A percentile compares a stretch with the other conserved stretches of the same genome.
phyloP scores from a whole-genome alignment of 768 basidiomycete species.

The Tricholoma sp. region DNA sequence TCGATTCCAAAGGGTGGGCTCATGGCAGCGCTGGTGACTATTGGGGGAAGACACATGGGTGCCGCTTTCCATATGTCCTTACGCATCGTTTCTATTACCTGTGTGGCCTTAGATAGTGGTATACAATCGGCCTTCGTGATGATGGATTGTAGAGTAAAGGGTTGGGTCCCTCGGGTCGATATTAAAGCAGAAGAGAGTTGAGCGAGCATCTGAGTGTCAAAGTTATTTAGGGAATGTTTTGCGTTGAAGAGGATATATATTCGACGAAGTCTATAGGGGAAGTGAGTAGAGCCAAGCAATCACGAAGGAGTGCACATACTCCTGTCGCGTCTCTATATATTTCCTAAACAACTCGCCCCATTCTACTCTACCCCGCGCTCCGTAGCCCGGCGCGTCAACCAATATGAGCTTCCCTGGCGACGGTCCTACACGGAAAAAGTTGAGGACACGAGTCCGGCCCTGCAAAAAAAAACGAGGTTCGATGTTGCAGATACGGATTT shows the following conservation, averaged over 20 bases:
- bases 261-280: conserved; percentile 49
- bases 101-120: conserved; percentile 24
- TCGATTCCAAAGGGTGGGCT: conserved; percentile 51
- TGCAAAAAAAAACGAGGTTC: conserved; percentile 18
- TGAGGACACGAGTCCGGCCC: conserved; percentile 70
- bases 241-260: conserved; percentile 70
- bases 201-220: conserved; percentile 58
- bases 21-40: conserved; percentile 52
- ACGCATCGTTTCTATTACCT: conserved; percentile 37
- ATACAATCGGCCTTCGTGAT: conserved; percentile 69
- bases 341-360: conserved; percentile 70
- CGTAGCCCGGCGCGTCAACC: conserved; percentile 83
- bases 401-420: conserved; percentile 57
- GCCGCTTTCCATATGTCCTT: conserved; percentile 47
- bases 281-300: not conserved
- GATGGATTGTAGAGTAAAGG: conserved; percentile 64
- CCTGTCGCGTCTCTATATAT: conserved; percentile 54
- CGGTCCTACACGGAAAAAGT: conserved; percentile 66
- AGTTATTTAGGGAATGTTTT: conserved; percentile 52
- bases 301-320: conserved; percentile 37
- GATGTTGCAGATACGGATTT: not conserved
- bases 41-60: conserved; percentile 62
- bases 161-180: conserved; percentile 30
- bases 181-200: conserved; percentile 41
- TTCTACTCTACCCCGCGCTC: conserved; percentile 63